Percentiles rank a stretch among this genome's conserved stretches.
phyloP scores from a whole-genome alignment of 371 early-diverging fungal genomes.

The Syncephalis fuscata region DNA sequence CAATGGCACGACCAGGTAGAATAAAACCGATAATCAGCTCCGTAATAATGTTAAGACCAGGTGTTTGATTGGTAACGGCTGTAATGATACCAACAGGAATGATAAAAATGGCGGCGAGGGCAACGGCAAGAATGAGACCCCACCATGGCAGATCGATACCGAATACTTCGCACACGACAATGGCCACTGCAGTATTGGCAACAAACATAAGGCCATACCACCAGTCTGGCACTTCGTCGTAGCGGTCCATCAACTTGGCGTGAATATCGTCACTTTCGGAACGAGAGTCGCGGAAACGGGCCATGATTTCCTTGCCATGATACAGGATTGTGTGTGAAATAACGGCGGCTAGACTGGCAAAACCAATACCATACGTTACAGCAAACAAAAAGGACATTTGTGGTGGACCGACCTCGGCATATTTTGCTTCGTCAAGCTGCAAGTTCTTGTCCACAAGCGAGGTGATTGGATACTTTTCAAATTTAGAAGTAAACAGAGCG shows the following conservation, averaged over 20 bases:
- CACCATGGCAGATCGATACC: conserved; percentile 46
- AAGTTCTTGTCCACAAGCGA: not conserved
- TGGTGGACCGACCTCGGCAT: conserved; percentile 19
- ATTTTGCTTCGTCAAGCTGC: not conserved
- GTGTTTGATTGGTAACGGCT: conserved; percentile 49
- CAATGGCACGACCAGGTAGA: conserved; percentile 30
- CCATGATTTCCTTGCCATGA: conserved; percentile 26
- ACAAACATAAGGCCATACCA: conserved; percentile 52
- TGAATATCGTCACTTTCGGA: conserved; percentile 25
- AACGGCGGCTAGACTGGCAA: conserved; percentile 30
- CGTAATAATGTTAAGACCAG: conserved; percentile 57
- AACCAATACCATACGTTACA: conserved; percentile 25
- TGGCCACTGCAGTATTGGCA: conserved; percentile 35
- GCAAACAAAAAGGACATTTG: conserved; percentile 43
- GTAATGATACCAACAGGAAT: conserved; percentile 66
- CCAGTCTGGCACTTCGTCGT: conserved; percentile 48
- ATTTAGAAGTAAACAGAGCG: not conserved
- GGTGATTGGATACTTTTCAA: not conserved
- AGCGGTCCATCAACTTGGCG: conserved; percentile 23
- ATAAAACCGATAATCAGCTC: conserved; percentile 43
- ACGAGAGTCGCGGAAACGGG: conserved; percentile 16
- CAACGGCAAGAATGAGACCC: conserved; percentile 49
- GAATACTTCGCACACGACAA: conserved; percentile 36
- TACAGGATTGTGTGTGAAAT: conserved; percentile 31
- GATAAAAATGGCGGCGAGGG: conserved; percentile 40